Evolutionary conservation across 2,329 filamentous ascomycete species (phyloP), one percentile per base, ranked within the genome.

Genomic region (Mycosphaerella sp.): DNA sequence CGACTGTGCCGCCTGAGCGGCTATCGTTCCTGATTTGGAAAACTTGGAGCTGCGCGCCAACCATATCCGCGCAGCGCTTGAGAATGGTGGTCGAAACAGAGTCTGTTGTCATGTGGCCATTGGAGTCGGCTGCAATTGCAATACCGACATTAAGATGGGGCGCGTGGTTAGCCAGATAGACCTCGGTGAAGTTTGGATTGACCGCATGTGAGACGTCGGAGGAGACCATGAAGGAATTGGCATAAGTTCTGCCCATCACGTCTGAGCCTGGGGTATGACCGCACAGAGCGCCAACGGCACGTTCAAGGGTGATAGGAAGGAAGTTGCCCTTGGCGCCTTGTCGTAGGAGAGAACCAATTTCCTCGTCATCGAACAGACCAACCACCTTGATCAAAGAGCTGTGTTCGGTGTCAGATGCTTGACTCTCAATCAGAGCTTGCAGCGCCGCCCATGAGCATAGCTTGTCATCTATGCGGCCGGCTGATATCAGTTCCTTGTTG

Each of bases 21-120:
- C 81, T 86, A 72, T 97, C 93, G 69, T 97, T 98, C 54, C 93
- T 78, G 69, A 97, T 97, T 78, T 95, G 90, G 78, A 97, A 97
- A 5, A 87, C 77, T 73, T 97, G 93, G 51, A 95, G 78, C 45
- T 79, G 82, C 53, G 82, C 82, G 48, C 77, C 88, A 57, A 78
- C 80, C 55, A 87, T 83, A 62, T 90, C 84, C 6, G 89, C 91
- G 39, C 95, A 81, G 26, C 87, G 81, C 62, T 85, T 82, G 36
- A 97, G 75, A 56, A 97, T 81, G 4, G 89, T 84, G 3, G 88
- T 87, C 9, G 87, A 93, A 14, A 95, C 83, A 52, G 85, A 83
- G 68, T 97, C 91, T 2, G 92, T 96, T 3, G 92, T 95, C 88
- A 96, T 95, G 74, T 97, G 89, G 4, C 89, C 93, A 67, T 96